These are phyloP conservation scores for Penicillium brevicompactum DNA, from an alignment of 2,329 filamentous ascomycete species.

Conservation along the genomic window DNA sequence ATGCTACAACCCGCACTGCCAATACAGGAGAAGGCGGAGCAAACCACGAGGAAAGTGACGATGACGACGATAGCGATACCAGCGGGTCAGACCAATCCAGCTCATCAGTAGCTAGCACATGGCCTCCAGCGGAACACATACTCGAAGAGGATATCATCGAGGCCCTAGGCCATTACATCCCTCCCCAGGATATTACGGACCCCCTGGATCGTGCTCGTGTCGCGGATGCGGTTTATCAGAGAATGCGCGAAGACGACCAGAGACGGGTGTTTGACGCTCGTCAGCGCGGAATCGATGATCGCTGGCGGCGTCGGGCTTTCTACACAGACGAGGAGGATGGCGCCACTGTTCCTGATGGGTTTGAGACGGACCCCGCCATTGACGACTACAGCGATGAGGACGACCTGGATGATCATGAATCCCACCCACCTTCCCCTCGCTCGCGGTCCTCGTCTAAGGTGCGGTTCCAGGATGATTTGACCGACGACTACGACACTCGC, in stretches of 20 bases:
- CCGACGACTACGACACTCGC: slow-evolving; percentile 67
- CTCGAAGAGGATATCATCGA: slow-evolving; percentile 43
- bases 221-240: slow-evolving; percentile 39
- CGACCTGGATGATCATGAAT: slow-evolving; percentile 50
- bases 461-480: slow-evolving; percentile 70
- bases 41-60: slow-evolving; percentile 19
- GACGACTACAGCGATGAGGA: slow-evolving; percentile 55
- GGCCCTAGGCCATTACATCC: slow-evolving; percentile 45
- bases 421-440: slow-evolving; percentile 50
- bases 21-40: slow-evolving; percentile 7
- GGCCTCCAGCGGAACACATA: slow-evolving; percentile 44
- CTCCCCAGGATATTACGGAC: slow-evolving; percentile 46
- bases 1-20: slow-evolving; percentile 10
- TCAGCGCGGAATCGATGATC: slow-evolving; percentile 59
- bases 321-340: slow-evolving; percentile 88
- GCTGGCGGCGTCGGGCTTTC: slow-evolving; percentile 77
- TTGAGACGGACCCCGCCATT: slow-evolving; percentile 47
- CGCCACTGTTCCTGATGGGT: slow-evolving; percentile 63
- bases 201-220: slow-evolving; percentile 45
- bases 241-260: slow-evolving; percentile 43
- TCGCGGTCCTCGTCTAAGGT: slow-evolving; percentile 80
- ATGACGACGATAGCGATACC: slow-evolving; percentile 25
- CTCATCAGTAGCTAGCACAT: slow-evolving; percentile 35
- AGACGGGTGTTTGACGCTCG: slow-evolving; percentile 41
- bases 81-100: slow-evolving; percentile 27